Conservation (phyloP, 2,329 filamentous ascomycete genomes). For the Byssochlamys sp. region DNA sequence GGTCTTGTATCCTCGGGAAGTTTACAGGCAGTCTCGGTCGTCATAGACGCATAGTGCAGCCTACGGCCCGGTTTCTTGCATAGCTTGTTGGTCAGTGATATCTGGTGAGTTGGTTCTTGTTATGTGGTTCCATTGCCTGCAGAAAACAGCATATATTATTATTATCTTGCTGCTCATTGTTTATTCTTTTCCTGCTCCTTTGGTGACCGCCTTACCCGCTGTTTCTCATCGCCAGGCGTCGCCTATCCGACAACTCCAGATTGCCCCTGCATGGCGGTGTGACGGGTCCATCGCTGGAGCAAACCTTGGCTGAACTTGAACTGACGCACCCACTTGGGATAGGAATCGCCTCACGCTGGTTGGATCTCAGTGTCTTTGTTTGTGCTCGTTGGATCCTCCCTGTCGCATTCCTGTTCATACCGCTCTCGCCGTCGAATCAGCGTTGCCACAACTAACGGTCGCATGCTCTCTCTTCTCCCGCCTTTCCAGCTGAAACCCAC, state of each 20-base stretch:
- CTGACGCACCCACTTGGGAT: not conserved
- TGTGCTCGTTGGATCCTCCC: not conserved
- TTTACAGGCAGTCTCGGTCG: not conserved
- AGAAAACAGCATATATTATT: not conserved
- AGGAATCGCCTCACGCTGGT: not conserved
- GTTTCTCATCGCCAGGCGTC: not conserved
- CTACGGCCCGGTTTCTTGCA: not conserved
- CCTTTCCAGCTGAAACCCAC: not conserved
- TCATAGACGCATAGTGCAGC: constrained; percentile 3
- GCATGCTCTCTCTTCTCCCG: constrained; percentile 2
- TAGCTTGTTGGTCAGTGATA: not conserved
- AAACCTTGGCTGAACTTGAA: constrained; percentile 1
- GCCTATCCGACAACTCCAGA: not conserved
- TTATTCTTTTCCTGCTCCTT: not conserved
- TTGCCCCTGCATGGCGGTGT: constrained; percentile 1
- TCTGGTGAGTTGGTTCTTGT: not conserved
- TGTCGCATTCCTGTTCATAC: constrained; percentile 5
- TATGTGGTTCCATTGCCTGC: not conserved
- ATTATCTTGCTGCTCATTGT: not conserved
- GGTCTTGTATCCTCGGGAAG: not conserved
- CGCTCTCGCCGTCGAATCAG: constrained; percentile 9
- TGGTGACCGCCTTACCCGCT: not conserved
- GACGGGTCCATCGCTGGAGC: not conserved
- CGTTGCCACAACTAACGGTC: constrained; percentile 8
- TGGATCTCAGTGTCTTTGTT: not conserved